phyloP scores from a whole-genome alignment of 2,329 filamentous ascomycete species.

The Ophioceras dolichostomum region DNA sequence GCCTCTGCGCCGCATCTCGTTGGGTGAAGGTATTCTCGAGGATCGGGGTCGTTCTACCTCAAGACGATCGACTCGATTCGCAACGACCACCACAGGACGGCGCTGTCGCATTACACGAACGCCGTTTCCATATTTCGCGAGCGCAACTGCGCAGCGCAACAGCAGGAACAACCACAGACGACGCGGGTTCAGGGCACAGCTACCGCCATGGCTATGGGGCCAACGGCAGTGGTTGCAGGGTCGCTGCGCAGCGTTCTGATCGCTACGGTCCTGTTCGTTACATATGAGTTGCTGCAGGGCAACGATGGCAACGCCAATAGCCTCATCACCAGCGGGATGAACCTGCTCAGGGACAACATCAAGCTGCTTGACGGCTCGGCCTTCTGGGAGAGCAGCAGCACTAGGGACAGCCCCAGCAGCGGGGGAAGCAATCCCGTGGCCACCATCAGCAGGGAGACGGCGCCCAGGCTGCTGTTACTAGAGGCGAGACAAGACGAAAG shows the following conservation, averaged over 20 bases:
- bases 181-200: too few species aligned
- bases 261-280: slow-evolving; percentile 8
- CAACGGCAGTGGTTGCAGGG: too few species aligned
- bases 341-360: slow-evolving; percentile 9
- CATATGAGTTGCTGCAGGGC: slow-evolving; percentile 10
- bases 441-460: background rate
- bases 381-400: background rate
- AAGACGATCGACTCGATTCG: background rate
- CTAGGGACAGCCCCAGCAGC: background rate
- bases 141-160: slow-evolving; percentile 3
- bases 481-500: too few species aligned
- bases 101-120: slow-evolving; percentile 6
- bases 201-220: too few species aligned
- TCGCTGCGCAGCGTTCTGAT: slow-evolving; percentile 7
- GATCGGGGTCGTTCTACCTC: too few species aligned
- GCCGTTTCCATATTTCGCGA: slow-evolving; percentile 7
- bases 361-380: background rate
- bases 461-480: too few species aligned
- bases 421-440: too few species aligned
- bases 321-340: slow-evolving; percentile 5
- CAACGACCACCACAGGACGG: slow-evolving; percentile 5
- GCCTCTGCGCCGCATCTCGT: too few species aligned
- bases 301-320: slow-evolving; percentile 6
- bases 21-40: too few species aligned
- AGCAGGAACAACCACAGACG: too few species aligned